Conservation (phyloP, 148 eudicot species). For the Vaccinium darrowii region DNA sequence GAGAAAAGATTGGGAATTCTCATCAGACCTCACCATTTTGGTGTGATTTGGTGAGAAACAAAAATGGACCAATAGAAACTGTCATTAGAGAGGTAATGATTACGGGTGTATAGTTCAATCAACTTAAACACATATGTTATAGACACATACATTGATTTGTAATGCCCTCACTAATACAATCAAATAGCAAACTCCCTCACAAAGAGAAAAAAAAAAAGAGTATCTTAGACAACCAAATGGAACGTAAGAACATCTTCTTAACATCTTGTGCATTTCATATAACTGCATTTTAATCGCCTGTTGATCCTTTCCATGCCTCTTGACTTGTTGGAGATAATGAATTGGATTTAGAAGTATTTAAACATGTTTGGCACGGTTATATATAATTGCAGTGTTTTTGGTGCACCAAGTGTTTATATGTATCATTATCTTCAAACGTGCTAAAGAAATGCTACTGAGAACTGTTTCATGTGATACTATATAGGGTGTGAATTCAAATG, state of each 20-base stretch:
- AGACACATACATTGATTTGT: too few species aligned
- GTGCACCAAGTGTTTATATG: slow-evolving; percentile 7
- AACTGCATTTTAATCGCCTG: background rate
- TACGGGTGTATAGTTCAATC: background rate
- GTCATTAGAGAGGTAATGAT: background rate
- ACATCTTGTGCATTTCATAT: background rate
- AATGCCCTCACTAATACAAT: background rate
- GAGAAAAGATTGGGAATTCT: background rate
- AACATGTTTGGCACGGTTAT: background rate
- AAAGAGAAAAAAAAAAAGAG: background rate
- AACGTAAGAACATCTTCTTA: background rate
- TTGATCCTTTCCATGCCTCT: background rate
- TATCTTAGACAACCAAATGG: background rate
- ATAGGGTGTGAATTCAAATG: background rate
- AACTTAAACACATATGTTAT: too few species aligned
- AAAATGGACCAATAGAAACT: background rate
- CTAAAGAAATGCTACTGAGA: background rate
- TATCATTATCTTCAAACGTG: background rate
- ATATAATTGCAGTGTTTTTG: background rate
- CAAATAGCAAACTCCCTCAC: background rate
- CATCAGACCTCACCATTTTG: background rate
- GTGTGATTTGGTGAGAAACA: slow-evolving; percentile 1
- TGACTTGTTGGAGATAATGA: background rate
- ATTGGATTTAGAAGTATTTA: background rate
- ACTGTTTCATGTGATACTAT: background rate